Evolutionary conservation across 2,329 filamentous ascomycete genomes (phyloP), one percentile per base, ranked within the genome.

Genomic region (Arachnopeziza araneosa): DNA sequence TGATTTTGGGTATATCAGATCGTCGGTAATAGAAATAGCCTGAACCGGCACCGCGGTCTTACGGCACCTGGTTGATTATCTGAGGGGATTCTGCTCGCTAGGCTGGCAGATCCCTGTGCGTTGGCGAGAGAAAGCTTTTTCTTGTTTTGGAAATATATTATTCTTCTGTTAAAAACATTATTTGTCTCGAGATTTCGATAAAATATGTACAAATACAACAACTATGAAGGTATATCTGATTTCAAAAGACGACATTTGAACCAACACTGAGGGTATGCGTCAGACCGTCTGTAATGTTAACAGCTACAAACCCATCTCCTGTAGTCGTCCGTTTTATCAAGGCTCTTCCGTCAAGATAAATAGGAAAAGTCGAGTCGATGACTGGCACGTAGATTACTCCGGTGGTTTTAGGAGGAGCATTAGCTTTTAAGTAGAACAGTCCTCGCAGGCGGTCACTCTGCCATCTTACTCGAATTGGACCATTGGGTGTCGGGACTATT

Each of bases 391-490:
- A 64, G 1, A 71, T 60, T 1, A 57, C 55, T 2, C 69, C 70
- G 23, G 26, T 63, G 3, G 61, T 67, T 0, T 69, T 69, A 8
- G 50, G 54, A 3, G 77, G 76, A 17, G 73, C 65, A 19, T 60
- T 64, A 1, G 76, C 68, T 22, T 57, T 65, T n/a, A 79, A 51
- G 1, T 57, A 60, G 32, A 77, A 70, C 17, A 57, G 26, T 0
- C 65, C 64, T 14, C 60, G 58, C 19, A 49, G 58, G 5, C 49
- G 51, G 24, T 57, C 58, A n/a, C 61, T 66, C 55, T 68, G 66
- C 79, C 78, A 80, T 7, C 68, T 63, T 1, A 79, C 75, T 7
- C 44, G 61, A 3, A 80, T 72, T 3, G 66, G 68, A 0, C 76
- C 75, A 24, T 68, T 63, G 0, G 77, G 77, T 2, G 78, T 79